Conservation (phyloP, 148 eudicot genomes). For the Polygonum aviculare region DNA sequence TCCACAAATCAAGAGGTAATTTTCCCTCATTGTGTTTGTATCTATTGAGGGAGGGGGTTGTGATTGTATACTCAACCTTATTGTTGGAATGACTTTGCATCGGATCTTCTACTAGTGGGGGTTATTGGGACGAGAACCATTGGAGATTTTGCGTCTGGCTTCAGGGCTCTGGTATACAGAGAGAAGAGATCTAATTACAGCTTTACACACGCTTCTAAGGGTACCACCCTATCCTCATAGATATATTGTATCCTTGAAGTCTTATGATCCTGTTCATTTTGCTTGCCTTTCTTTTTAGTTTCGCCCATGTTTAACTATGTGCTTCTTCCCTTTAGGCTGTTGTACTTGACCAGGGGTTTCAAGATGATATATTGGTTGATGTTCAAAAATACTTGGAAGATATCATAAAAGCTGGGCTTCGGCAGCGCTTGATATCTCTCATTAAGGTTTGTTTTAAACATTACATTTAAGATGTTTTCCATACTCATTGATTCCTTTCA, state of each 20-base stretch:
- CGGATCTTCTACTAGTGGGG: slow-evolving; percentile 57
- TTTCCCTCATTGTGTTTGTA: not conserved
- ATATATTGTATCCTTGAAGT: not conserved
- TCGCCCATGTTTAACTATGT: not conserved
- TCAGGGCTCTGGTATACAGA: slow-evolving; percentile 96
- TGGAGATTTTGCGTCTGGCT: slow-evolving; percentile 77
- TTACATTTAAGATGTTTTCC: not conserved
- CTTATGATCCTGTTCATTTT: not conserved
- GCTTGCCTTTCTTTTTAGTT: not conserved
- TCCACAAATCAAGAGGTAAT: slow-evolving; percentile 91
- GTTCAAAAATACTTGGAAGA: slow-evolving; percentile 77
- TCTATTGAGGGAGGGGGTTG: not conserved
- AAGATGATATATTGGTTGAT: slow-evolving; percentile 69
- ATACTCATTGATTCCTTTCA: not conserved
- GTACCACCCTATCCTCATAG: slow-evolving; percentile 27
- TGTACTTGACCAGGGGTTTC: slow-evolving; percentile 90
- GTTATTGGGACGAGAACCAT: slow-evolving; percentile 72
- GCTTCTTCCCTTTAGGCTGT: slow-evolving; percentile 50
- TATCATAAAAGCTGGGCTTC: slow-evolving; percentile 65
- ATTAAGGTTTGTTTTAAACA: slow-evolving; percentile 49
- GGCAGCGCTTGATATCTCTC: slow-evolving; percentile 62
- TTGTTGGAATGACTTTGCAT: slow-evolving; percentile 9
- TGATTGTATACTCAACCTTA: not conserved
- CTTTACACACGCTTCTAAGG: slow-evolving; percentile 71
- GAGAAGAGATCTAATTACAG: slow-evolving; percentile 87